Conservation (phyloP, 805 yeast genomes). For the Candida silvicultrix region DNA sequence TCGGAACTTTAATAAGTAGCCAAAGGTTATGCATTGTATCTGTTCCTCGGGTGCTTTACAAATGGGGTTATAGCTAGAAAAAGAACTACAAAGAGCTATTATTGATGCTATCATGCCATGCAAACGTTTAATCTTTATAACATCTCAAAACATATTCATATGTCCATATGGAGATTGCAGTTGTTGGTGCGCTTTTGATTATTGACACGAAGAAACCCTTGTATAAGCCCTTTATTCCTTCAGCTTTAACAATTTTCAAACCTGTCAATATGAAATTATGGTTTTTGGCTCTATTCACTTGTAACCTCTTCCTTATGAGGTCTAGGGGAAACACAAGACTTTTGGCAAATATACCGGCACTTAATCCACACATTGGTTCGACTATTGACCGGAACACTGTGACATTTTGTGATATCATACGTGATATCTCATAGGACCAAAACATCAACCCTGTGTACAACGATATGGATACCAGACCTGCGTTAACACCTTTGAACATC, state of each 20-base stretch:
- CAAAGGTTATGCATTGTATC: no score
- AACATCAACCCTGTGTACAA: conserved; percentile 72
- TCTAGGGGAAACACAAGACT: conserved; percentile 80
- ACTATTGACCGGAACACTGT: conserved; percentile 14
- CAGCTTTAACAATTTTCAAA: conserved; percentile 36
- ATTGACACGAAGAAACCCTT: conserved; percentile 69
- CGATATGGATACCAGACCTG: conserved; percentile 56
- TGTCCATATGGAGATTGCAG: conserved; percentile 59
- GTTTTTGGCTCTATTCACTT: conserved; percentile 41
- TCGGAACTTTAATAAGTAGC: no score
- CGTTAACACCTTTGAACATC: conserved; percentile 40
- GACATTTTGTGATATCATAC: conserved; percentile 8
- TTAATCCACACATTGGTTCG: conserved; percentile 59
- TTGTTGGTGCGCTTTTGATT: conserved; percentile 74
- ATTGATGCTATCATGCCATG: background rate
- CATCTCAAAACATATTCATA: conserved; percentile 37
- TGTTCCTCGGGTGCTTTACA: no score
- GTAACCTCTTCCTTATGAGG: conserved; percentile 70
- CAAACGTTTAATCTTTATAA: background rate
- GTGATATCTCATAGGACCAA: conserved; percentile 49
- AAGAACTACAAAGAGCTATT: no score
- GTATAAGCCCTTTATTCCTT: conserved; percentile 67
- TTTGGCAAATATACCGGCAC: conserved; percentile 76
- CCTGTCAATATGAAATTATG: conserved; percentile 25
- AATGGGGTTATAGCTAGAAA: no score